These are phyloP conservation scores for Cryphonectria radicalis DNA, from an alignment of 2,329 filamentous ascomycete species.

Conservation along the genomic window DNA sequence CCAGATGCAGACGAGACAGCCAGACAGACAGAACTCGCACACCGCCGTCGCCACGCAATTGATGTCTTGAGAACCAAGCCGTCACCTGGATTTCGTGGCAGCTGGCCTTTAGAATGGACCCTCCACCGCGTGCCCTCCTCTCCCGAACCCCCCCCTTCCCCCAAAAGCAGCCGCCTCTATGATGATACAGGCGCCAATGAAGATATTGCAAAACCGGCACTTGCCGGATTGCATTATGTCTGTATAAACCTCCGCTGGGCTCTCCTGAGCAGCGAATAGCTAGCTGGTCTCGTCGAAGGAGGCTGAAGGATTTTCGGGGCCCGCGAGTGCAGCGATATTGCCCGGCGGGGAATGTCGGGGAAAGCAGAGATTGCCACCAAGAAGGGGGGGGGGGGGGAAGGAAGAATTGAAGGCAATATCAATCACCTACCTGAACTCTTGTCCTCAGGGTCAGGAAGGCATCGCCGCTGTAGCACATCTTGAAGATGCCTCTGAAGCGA, in stretches of 20 bases:
- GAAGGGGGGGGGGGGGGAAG: not conserved
- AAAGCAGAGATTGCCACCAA: not conserved
- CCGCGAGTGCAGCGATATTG: not conserved
- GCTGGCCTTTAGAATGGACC: not conserved
- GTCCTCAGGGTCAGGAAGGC: constrained; percentile 95
- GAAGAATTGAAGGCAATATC: constrained; percentile 22
- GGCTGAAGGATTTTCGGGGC: not conserved
- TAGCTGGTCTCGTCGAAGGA: constrained; percentile 7
- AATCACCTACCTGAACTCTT: constrained; percentile 76
- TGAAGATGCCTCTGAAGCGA: constrained; percentile 96
- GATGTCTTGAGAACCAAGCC: constrained; percentile 1
- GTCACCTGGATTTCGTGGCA: not conserved
- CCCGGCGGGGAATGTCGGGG: not conserved
- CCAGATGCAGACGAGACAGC: constrained; percentile 14
- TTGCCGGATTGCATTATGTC: constrained; percentile 17
- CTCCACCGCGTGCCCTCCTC: not conserved
- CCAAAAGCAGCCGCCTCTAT: not conserved
- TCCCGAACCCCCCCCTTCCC: not conserved
- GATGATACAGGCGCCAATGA: constrained; percentile 3
- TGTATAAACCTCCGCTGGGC: constrained; percentile 3
- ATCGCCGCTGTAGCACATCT: constrained; percentile 97
- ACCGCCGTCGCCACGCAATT: constrained; percentile 5
- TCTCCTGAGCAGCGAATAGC: constrained; percentile 5
- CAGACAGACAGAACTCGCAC: constrained; percentile 2
- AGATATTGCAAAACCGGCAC: constrained; percentile 24